Evolutionary conservation across 2,329 filamentous ascomycete genomes (phyloP).

Genomic region (Aspergillus sp.): DNA sequence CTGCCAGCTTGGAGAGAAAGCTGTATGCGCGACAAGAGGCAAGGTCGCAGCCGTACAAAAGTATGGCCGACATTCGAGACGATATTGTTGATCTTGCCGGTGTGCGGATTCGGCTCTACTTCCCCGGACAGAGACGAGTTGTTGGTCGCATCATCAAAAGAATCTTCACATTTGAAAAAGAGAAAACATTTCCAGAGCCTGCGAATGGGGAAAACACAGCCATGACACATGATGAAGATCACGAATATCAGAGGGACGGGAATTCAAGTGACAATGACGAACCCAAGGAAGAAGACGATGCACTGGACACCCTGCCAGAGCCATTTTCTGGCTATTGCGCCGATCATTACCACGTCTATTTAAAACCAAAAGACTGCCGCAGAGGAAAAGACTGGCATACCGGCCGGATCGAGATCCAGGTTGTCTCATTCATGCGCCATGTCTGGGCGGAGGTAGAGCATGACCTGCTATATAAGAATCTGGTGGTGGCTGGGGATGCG

Average conservation of each 20-base stretch:
- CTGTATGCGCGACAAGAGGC: neutral
- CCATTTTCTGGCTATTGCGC: conserved; percentile 4
- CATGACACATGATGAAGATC: neutral
- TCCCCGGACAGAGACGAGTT: neutral
- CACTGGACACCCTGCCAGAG: neutral
- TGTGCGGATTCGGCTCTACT: conserved; percentile 11
- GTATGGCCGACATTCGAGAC: conserved; percentile 6
- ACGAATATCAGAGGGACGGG: neutral
- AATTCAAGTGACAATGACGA: neutral
- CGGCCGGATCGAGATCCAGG: conserved; percentile 25
- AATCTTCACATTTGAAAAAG: neutral
- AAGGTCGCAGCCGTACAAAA: neutral
- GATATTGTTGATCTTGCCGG: conserved; percentile 13
- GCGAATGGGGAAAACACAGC: too few species aligned
- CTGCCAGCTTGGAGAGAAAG: conserved; percentile 1
- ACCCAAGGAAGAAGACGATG: neutral
- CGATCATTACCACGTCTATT: conserved; percentile 1
- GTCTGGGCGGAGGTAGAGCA: conserved; percentile 29
- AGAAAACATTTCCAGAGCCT: neutral
- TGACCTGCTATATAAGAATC: conserved; percentile 26
- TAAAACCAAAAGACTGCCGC: neutral
- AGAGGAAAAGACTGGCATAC: neutral
- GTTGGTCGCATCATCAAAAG: neutral
- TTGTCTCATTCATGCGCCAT: conserved; percentile 24
- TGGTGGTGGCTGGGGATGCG: neutral